A percentile compares a stretch with the other conserved stretches of the same genome.
phyloP scores from a whole-genome alignment of 345 rosid genomes.

The Erodium maritimum region DNA sequence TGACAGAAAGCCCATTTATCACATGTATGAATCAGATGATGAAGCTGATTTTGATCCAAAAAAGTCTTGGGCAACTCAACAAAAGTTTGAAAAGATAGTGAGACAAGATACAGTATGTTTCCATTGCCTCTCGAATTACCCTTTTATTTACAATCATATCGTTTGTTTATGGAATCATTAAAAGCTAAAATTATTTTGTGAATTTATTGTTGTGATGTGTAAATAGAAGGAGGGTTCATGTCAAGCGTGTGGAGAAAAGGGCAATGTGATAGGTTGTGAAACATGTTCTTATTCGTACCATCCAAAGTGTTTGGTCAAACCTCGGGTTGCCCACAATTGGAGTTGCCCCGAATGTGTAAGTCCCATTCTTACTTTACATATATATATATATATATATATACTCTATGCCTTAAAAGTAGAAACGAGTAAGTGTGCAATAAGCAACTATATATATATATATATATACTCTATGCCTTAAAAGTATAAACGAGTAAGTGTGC shows the following conservation, averaged over 20 bases:
- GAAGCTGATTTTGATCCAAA: constrained; percentile 56
- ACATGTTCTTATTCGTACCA: constrained; percentile 85
- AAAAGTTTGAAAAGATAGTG: constrained; percentile 55
- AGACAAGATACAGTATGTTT: constrained; percentile 71
- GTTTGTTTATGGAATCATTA: neutral
- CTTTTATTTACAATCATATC: neutral
- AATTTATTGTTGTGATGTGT: constrained; percentile 4
- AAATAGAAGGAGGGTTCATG: constrained; percentile 60
- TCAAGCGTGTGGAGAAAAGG: constrained; percentile 82
- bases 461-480: too few species aligned
- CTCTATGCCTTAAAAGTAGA: constrained; percentile 4
- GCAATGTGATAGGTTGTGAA: constrained; percentile 61
- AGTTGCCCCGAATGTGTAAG: constrained; percentile 94
- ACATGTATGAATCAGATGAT: constrained; percentile 85
- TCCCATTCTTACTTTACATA: constrained; percentile 8
- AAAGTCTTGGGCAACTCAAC: constrained; percentile 38
- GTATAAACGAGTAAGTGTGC: too few species aligned
- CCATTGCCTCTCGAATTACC: constrained; percentile 4
- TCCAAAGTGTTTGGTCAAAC: constrained; percentile 67
- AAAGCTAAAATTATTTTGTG: too few species aligned
- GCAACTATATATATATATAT: too few species aligned
- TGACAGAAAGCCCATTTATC: constrained; percentile 74
- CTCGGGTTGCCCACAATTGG: constrained; percentile 65
- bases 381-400: neutral
- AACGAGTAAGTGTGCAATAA: too few species aligned